These are phyloP conservation scores for Wickerhamomyces subpelliculosus DNA, from an alignment of 805 yeast genomes.

Conservation along the genomic window DNA sequence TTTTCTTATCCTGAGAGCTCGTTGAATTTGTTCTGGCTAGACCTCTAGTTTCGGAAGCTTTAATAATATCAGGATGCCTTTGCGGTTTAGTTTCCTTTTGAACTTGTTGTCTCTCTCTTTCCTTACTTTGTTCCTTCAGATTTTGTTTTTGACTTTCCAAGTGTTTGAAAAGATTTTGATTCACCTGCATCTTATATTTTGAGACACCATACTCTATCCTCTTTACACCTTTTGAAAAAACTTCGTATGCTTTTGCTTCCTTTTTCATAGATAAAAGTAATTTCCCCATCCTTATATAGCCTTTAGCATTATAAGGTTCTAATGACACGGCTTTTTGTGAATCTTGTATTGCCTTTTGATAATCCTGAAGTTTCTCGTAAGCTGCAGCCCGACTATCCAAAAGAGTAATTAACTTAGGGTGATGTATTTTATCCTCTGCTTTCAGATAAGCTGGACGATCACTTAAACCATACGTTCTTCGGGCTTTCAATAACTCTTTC, in stretches of 20 bases:
- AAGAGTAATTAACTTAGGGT: slow-evolving; percentile 17
- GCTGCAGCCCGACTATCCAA: slow-evolving; percentile 20
- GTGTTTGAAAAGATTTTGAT: slow-evolving; percentile 4
- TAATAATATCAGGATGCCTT: too few species aligned
- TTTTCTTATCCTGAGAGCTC: neutral
- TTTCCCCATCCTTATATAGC: slow-evolving; percentile 16
- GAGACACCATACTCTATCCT: slow-evolving; percentile 9
- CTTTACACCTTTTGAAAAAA: slow-evolving; percentile 6
- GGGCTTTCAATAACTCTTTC: too few species aligned
- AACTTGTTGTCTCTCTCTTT: too few species aligned
- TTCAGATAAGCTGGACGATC: slow-evolving; percentile 12
- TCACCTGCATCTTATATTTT: slow-evolving; percentile 8
- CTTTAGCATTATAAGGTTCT: slow-evolving; percentile 20
- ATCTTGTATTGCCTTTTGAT: slow-evolving; percentile 12
- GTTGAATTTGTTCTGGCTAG: too few species aligned
- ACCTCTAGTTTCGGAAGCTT: too few species aligned
- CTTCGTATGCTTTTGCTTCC: slow-evolving; percentile 5
- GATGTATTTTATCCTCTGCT: slow-evolving; percentile 5
- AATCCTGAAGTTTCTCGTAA: slow-evolving; percentile 9
- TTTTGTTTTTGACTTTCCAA: neutral
- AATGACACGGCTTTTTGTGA: slow-evolving; percentile 9
- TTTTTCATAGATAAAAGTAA: slow-evolving; percentile 4
- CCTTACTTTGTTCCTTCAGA: neutral
- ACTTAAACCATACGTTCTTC: too few species aligned
- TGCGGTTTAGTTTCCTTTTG: too few species aligned